Base-by-base conservation (phyloP, 805 yeast species). In the Nakazawaea siamensis region DNA sequence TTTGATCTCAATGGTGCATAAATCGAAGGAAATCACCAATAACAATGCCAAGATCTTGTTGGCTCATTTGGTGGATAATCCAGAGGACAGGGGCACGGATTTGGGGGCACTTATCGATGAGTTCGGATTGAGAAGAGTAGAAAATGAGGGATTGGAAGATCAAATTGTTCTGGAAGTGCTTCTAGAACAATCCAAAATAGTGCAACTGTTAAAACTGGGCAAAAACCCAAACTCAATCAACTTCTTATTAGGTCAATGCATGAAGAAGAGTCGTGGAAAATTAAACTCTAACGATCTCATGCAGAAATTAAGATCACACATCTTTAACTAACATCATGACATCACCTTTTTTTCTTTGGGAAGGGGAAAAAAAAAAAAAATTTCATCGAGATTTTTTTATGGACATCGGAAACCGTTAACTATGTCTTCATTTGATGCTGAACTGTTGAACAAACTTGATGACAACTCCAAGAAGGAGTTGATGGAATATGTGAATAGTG, bases 211-310 rank as follows among this genome's bases (percentile, higher is more conserved):
- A 18, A 51, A 52, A 16, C 47, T 58, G 0, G 88, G 87, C 2
- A 76, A 77, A 36, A 74, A 72, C 43, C 56, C 59, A 27, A 72
- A 70, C 24, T 73, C 87, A 10, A 47, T 90, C n/a, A 83, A 86
- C 47, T 84, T 64, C 48, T 61, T 92, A 37, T 68, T 92, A 3
- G 97, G 97, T 1, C 73, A 73, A 50, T 94, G 86, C 14, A 85
- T 92, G 95, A 74, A 76, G 47, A 60, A 67, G 37, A 72, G 85
- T 2, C 81, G 77, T 44, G 97, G 97, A 3, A 68, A 60, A 40
- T 60, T 70, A 18, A 49, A 54, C 33, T 50, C 58, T 9, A 38
- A 42, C 18, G 37, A n/a, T n/a, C n/a, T n/a, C n/a, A n/a, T n/a
- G n/a, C n/a, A n/a, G n/a, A n/a, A n/a, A n/a, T n/a, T n/a, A n/a